A percentile compares a stretch with the other conserved stretches of the same genome.
Conservation (phyloP, 306 rosid species). For the Hylodesmum podocarpum region DNA sequence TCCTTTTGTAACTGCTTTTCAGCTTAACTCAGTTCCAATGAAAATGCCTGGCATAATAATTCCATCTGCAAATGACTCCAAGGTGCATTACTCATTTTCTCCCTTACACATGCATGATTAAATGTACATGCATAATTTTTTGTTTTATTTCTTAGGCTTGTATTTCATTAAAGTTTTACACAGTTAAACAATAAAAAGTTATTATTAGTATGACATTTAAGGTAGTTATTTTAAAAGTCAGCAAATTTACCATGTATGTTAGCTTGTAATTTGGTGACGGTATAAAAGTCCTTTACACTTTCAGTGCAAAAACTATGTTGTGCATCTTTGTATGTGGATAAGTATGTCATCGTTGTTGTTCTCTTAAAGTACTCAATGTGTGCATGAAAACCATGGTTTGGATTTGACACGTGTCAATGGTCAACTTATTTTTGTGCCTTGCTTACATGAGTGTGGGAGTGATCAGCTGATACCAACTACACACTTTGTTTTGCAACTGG, state of each 20-base stretch:
- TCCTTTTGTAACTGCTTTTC: slow-evolving; percentile 73
- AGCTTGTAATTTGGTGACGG: too few relatives aligned
- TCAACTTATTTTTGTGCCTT: neutral
- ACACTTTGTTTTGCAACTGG: slow-evolving; percentile 17
- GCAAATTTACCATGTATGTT: too few relatives aligned
- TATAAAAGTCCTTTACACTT: too few relatives aligned
- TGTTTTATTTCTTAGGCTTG: neutral
- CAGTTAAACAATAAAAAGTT: too few relatives aligned
- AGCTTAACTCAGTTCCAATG: slow-evolving; percentile 88
- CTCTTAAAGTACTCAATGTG: neutral
- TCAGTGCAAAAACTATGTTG: too few relatives aligned
- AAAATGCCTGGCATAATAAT: slow-evolving; percentile 81
- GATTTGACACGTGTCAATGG: neutral
- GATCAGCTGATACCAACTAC: neutral
- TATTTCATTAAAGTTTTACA: slow-evolving; percentile 3
- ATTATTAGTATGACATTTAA: too few relatives aligned
- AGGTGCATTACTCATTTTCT: slow-evolving; percentile 47
- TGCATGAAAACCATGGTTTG: slow-evolving; percentile 3
- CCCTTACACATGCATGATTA: neutral
- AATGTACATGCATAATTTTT: neutral
- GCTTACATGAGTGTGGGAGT: neutral
- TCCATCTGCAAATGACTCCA: slow-evolving; percentile 78
- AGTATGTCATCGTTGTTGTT: neutral
- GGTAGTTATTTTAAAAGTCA: too few relatives aligned
- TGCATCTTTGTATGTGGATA: too few relatives aligned